Evolutionary conservation across 148 eudicot genomes (phyloP), one percentile per base, ranked within the genome.

Genomic region (Vaccinium macrocarpon): DNA sequence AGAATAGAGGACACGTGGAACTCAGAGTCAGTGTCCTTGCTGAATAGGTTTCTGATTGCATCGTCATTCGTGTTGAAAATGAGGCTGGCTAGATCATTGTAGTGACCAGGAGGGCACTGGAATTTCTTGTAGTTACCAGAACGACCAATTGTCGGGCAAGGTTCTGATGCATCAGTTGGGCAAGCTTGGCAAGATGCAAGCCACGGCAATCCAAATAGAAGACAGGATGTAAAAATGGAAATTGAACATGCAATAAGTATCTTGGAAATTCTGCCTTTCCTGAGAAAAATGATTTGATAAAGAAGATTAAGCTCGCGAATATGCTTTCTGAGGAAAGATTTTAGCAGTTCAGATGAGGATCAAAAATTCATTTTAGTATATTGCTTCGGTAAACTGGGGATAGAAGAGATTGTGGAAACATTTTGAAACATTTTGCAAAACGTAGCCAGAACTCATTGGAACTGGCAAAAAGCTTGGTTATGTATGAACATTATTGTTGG

Each of bases 181-280:
- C 99, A 97, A 84, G 92, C 82, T 82, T 90, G 95, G 87, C 98
- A 97, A 56, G 91, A 66, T 59, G 93, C 95, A n/a, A 97, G 84
- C 97, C 97, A 93, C n/a, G 98, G 99, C 53, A 95, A 89, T 71
- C 98, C 98, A 88, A 94, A 94, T 48, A 96, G 91, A 86, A 94
- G 98, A 85, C 93, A 90, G 16, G 99, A 92, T 49, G 99, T 96
- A 88, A 90, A 89, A 38, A 94, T 81, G 35, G 99, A 94, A 76
- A 96, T 77, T 25, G 81, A 86, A 81, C 98, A 94, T 80, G 99
- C 98, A 25, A 96, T 88, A 74, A 90, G 21, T 86, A 94, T 91
- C 82, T 86, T 93, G 86, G 46, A 91, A 42, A 81, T 81, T 57
- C 86, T 18, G 72, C 99, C 95, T 90, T 93, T 93, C 90, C 99